phyloP scores from a whole-genome alignment of 2,329 filamentous ascomycete species.

The Orbilia brochopaga region DNA sequence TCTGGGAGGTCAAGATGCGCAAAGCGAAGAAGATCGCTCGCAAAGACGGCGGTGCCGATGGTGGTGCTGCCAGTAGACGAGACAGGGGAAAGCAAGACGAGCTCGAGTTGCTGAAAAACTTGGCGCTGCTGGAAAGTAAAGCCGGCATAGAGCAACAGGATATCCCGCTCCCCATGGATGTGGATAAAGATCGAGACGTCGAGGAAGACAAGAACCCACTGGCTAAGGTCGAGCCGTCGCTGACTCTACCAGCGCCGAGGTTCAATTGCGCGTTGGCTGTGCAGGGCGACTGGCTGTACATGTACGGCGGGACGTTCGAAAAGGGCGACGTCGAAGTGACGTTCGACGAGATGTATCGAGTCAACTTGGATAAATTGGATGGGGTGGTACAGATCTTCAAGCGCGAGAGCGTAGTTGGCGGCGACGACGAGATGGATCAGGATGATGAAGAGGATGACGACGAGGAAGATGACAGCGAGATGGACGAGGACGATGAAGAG shows the following conservation, averaged over 20 bases:
- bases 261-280: constrained; percentile 92
- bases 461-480: constrained; percentile 65
- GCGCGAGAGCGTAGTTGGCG: constrained; percentile 77
- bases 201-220: constrained; percentile 64
- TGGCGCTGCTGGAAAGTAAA: constrained; percentile 81
- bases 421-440: constrained; percentile 63
- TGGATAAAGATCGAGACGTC: constrained; percentile 63
- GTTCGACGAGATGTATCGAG: constrained; percentile 90
- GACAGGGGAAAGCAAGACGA: constrained; percentile 88
- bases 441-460: constrained; percentile 68
- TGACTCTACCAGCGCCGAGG: constrained; percentile 84
- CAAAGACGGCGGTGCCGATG: constrained; percentile 63
- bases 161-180: constrained; percentile 57
- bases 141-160: constrained; percentile 60
- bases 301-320: constrained; percentile 94
- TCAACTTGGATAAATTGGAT: constrained; percentile 93
- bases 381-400: constrained; percentile 93
- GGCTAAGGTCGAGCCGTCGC: constrained; percentile 63
- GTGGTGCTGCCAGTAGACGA: constrained; percentile 63
- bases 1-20: constrained; percentile 81
- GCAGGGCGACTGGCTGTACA: constrained; percentile 88
- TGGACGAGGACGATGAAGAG: constrained; percentile 63
- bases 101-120: constrained; percentile 83
- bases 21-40: constrained; percentile 73
- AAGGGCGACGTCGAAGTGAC: constrained; percentile 94